These are phyloP conservation scores for Taphrina betulina DNA, from an alignment of 1,139 yeast species.

Conservation along the genomic window DNA sequence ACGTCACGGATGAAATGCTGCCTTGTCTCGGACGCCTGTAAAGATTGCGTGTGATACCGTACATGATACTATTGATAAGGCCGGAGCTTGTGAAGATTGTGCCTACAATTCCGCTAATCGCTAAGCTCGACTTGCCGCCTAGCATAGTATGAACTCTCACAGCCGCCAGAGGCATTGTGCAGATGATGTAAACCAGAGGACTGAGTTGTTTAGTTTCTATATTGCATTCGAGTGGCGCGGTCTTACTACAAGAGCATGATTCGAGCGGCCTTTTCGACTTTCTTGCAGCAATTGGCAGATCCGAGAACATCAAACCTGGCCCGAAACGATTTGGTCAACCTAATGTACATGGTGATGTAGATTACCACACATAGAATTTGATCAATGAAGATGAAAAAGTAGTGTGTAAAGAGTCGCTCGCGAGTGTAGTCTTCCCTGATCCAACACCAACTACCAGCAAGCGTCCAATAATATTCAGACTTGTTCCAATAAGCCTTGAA, in stretches of 20 bases:
- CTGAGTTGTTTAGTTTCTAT: no score
- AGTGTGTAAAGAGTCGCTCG: slow-evolving; percentile 18
- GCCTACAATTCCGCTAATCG: not conserved
- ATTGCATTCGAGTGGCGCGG: no score
- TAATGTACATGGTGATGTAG: slow-evolving; percentile 4
- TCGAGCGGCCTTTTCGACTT: slow-evolving; percentile 17
- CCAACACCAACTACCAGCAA: slow-evolving; percentile 27
- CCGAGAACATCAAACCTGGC: not conserved
- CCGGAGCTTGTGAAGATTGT: slow-evolving; percentile 12
- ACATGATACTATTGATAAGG: slow-evolving; percentile 6
- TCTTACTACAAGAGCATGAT: slow-evolving; percentile 10
- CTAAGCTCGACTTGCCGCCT: not conserved
- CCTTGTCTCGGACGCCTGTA: no score
- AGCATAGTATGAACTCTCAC: slow-evolving; percentile 5
- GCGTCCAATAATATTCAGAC: slow-evolving; percentile 5
- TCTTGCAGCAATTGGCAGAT: not conserved
- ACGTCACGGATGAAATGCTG: no score
- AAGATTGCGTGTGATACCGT: slow-evolving; percentile 16
- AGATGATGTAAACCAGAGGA: slow-evolving; percentile 11
- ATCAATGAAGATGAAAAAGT: slow-evolving; percentile 10
- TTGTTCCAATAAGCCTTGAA: not conserved
- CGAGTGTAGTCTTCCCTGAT: slow-evolving; percentile 6
- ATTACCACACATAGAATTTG: slow-evolving; percentile 8
- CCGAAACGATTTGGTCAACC: not conserved
- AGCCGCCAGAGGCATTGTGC: slow-evolving; percentile 11